Conservation (phyloP, 2,329 filamentous ascomycete genomes). For the Celoporthe dispersa region DNA sequence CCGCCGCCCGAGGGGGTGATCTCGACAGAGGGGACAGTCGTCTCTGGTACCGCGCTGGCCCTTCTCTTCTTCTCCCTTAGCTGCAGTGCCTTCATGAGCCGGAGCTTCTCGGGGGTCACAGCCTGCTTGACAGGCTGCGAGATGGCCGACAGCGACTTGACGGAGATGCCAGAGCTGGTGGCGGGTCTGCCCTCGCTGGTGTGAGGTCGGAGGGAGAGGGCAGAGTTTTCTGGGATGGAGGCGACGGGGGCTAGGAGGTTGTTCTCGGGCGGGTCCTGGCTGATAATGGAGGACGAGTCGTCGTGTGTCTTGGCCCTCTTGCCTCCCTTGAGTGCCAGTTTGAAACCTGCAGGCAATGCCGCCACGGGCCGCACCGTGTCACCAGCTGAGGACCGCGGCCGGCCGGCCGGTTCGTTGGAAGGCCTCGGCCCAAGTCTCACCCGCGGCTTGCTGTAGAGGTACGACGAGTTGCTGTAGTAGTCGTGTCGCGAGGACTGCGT, state of each 20-base stretch:
- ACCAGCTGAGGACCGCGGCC: conserved; percentile 58
- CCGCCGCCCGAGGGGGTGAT: conserved; percentile 21
- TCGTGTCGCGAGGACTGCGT: conserved; percentile 59
- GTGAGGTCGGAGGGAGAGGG: conserved; percentile 37
- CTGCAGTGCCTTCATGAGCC: conserved; percentile 93
- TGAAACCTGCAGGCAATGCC: conserved; percentile 79
- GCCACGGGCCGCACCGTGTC: conserved; percentile 73
- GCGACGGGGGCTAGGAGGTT: conserved; percentile 43
- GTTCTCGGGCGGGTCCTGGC: conserved; percentile 43
- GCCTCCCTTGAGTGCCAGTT: conserved; percentile 64
- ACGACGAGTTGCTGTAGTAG: conserved; percentile 53
- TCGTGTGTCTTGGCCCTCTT: conserved; percentile 54
- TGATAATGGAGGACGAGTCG: conserved; percentile 39
- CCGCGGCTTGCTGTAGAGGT: conserved; percentile 70
- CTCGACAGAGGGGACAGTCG: conserved; percentile 36
- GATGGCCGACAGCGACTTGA: conserved; percentile 43
- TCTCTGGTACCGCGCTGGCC: conserved; percentile 40
- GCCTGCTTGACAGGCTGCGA: conserved; percentile 45
- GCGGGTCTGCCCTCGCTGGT: conserved; percentile 43
- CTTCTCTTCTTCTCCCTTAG: conserved; percentile 79
- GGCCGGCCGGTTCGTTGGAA: conserved; percentile 67
- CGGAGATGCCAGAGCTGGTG: conserved; percentile 51
- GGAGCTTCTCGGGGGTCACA: conserved; percentile 86
- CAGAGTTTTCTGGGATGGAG: conserved; percentile 41
- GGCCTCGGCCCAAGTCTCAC: conserved; percentile 88